phyloP scores from a whole-genome alignment of 2,329 filamentous ascomycete genomes.

The Apiospora arundinis region DNA sequence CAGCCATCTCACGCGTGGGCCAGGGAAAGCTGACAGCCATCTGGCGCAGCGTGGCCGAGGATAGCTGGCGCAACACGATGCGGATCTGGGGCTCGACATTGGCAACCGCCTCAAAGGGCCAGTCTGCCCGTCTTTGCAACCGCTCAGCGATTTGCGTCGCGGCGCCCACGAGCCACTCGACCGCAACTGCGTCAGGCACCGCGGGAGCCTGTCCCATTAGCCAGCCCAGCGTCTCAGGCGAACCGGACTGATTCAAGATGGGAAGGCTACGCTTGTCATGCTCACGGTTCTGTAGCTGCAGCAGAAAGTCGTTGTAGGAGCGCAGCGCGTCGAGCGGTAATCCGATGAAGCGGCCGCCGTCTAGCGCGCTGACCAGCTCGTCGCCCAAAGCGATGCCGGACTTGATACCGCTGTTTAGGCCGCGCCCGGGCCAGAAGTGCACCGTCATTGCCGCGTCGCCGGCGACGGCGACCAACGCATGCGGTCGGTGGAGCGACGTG shows the following conservation, averaged over 20 bases:
- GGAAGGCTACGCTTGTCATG: slow-evolving; percentile 45
- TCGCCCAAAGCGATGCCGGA: slow-evolving; percentile 43
- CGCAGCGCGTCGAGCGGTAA: slow-evolving; percentile 39
- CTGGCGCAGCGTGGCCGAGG: slow-evolving; percentile 39
- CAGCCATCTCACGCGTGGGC: slow-evolving; percentile 42
- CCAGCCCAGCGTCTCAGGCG: slow-evolving; percentile 43
- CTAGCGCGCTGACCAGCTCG: slow-evolving; percentile 43
- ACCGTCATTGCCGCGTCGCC: slow-evolving; percentile 46
- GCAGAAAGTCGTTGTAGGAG: slow-evolving; percentile 44
- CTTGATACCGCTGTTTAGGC: slow-evolving; percentile 46
- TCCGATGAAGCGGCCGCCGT: slow-evolving; percentile 39
- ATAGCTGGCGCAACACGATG: slow-evolving; percentile 40
- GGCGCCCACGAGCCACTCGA: slow-evolving; percentile 42
- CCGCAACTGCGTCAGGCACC: slow-evolving; percentile 42
- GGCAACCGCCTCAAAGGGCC: slow-evolving; percentile 38
- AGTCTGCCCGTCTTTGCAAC: slow-evolving; percentile 39
- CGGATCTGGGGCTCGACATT: slow-evolving; percentile 39
- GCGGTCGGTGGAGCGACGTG: slow-evolving; percentile 31
- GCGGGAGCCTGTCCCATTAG: slow-evolving; percentile 40
- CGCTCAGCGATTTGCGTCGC: slow-evolving; percentile 36
- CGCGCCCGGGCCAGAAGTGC: slow-evolving; percentile 45
- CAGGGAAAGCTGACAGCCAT: slow-evolving; percentile 47
- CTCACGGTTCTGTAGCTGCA: slow-evolving; percentile 43
- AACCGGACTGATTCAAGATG: slow-evolving; percentile 42
- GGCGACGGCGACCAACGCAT: slow-evolving; percentile 42